Conservation (phyloP, 768 basidiomycete genomes). For the Guyanaporus albipodus region DNA sequence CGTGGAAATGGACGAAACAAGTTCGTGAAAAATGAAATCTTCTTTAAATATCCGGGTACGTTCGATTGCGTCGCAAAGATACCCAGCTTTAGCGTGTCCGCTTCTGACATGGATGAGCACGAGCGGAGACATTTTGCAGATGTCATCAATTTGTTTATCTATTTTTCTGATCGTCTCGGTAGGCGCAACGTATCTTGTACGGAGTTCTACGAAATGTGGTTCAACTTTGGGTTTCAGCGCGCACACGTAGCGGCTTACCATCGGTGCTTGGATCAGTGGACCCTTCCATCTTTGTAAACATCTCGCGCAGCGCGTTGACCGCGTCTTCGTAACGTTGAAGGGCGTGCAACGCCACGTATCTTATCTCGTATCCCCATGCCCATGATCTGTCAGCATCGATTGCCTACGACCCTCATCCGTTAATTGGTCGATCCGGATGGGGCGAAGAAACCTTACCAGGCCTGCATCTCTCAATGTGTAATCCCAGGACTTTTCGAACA, state of each 20-base stretch:
- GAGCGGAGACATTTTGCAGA: background rate
- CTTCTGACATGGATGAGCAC: constrained; percentile 1
- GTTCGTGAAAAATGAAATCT: background rate
- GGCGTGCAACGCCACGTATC: background rate
- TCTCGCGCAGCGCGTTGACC: background rate
- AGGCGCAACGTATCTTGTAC: background rate
- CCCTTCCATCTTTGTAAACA: background rate
- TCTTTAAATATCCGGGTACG: background rate
- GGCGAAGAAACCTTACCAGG: background rate
- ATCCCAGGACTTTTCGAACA: background rate
- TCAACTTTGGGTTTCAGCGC: background rate
- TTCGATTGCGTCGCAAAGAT: background rate
- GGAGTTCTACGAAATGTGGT: background rate
- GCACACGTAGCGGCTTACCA: background rate
- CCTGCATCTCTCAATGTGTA: background rate
- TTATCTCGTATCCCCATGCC: background rate
- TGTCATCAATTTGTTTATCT: background rate
- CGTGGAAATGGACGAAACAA: background rate
- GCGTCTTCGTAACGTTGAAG: background rate
- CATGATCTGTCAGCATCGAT: background rate
- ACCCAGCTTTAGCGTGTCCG: no score
- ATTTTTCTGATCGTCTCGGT: background rate
- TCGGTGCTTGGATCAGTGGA: background rate
- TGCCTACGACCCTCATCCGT: background rate
- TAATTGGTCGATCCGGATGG: background rate